phyloP scores from a whole-genome alignment of 208 protist species.

The Crithidia expoeki region DNA sequence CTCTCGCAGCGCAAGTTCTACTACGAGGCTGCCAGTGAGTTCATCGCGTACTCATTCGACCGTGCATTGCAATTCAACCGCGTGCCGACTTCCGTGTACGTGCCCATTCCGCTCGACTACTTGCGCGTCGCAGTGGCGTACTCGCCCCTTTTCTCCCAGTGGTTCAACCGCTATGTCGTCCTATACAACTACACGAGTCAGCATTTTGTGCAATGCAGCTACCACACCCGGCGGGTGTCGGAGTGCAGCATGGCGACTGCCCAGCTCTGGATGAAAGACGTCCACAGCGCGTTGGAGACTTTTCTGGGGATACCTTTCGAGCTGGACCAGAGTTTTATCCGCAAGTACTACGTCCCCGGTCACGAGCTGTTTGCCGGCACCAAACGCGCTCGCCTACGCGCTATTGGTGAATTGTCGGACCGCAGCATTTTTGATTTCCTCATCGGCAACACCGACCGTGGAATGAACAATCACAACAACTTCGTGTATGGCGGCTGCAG shows the following conservation, averaged over 20 bases:
- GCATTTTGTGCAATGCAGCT: conserved; percentile 58
- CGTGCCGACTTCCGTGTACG: conserved; percentile 66
- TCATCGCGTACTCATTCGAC: conserved; percentile 66
- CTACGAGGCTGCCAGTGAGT: conserved; percentile 82
- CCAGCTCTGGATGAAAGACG: conserved; percentile 89
- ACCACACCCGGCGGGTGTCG: conserved; percentile 25
- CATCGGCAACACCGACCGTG: conserved; percentile 81
- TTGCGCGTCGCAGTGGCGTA: conserved; percentile 67
- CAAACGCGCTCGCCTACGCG: conserved; percentile 57
- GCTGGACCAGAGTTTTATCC: conserved; percentile 55
- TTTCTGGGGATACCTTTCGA: conserved; percentile 75
- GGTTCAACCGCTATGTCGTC: conserved; percentile 71
- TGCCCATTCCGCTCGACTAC: conserved; percentile 72
- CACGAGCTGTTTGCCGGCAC: conserved; percentile 52
- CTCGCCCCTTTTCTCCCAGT: conserved; percentile 78
- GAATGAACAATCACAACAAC: conserved; percentile 89
- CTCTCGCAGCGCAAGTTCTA: conserved; percentile 82
- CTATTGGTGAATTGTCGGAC: conserved; percentile 74
- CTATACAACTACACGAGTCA: conserved; percentile 66
- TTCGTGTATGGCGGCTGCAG: conserved; percentile 88
- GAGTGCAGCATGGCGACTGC: conserved; percentile 67
- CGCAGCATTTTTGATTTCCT: conserved; percentile 88
- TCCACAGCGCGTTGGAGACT: conserved; percentile 67
- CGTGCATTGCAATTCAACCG: conserved; percentile 69
- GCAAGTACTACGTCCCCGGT: conserved; percentile 77